Conservation (phyloP, 352 stramenopile species). For the Aphanomyces cochlioides region DNA sequence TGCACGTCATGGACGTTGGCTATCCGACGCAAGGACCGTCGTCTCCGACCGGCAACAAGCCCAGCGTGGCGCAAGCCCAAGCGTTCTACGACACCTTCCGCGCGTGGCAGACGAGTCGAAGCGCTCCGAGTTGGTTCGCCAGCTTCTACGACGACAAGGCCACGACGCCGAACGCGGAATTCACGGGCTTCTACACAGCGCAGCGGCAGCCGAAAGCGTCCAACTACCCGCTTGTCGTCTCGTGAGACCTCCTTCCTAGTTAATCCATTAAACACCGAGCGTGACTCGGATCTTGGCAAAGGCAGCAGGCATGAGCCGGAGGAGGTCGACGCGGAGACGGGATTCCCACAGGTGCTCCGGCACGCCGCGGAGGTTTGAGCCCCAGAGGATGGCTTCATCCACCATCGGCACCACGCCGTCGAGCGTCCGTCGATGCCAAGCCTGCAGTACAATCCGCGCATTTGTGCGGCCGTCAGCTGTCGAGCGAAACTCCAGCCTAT, state of each 20-base stretch:
- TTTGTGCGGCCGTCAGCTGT: background rate
- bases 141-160: constrained; percentile 42
- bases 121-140: constrained; percentile 45
- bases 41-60: constrained; percentile 41
- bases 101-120: constrained; percentile 67
- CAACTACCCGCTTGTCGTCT: constrained; percentile 8
- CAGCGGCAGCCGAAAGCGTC: constrained; percentile 18
- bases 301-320: background rate
- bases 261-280: background rate
- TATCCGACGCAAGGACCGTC: constrained; percentile 47
- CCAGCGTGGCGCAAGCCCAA: constrained; percentile 47
- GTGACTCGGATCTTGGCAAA: background rate
- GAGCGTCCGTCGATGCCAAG: background rate
- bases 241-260: too few species aligned
- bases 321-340: background rate
- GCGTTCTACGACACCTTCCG: constrained; percentile 60
- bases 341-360: background rate
- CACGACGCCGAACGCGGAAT: constrained; percentile 27
- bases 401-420: background rate
- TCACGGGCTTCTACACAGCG: constrained; percentile 69
- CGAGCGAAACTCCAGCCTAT: background rate
- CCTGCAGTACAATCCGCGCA: background rate
- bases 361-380: background rate
- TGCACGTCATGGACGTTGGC: constrained; percentile 64
- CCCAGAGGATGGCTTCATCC: background rate